A percentile compares a stretch with the other conserved stretches of the same genome.
phyloP scores from a whole-genome alignment of 164 flowering plant genomes.

The Liquidambar formosana region DNA sequence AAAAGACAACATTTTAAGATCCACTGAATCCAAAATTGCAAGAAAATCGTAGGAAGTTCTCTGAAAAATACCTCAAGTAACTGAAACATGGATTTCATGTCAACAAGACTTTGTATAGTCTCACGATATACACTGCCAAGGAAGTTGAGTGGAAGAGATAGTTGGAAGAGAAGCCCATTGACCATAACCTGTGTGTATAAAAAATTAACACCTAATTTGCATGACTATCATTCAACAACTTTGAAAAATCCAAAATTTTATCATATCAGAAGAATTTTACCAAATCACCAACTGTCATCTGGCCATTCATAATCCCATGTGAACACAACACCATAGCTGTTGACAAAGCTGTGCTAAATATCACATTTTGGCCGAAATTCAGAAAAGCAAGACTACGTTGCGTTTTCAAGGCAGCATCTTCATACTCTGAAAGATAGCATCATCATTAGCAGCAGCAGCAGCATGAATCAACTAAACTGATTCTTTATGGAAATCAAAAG shows the following conservation, averaged over 20 bases:
- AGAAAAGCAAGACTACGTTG: conserved; percentile 88
- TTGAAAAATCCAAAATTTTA: neutral
- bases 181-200: conserved; percentile 76
- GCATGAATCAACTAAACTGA: conserved; percentile 8
- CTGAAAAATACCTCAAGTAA: conserved; percentile 77
- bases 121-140: conserved; percentile 99
- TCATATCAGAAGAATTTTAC: conserved; percentile 34
- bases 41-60: neutral
- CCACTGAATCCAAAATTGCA: conserved; percentile 2
- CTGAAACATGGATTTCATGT: conserved; percentile 96
- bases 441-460: neutral
- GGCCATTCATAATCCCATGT: conserved; percentile 69
- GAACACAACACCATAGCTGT: conserved; percentile 93
- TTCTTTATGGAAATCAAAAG: too few species aligned
- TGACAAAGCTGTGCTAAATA: conserved; percentile 91
- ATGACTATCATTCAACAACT: conserved; percentile 1
- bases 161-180: conserved; percentile 93
- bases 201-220: neutral
- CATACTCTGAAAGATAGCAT: conserved; percentile 61
- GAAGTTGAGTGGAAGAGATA: conserved; percentile 95
- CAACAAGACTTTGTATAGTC: conserved; percentile 93
- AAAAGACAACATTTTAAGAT: neutral
- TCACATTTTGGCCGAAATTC: conserved; percentile 90
- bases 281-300: conserved; percentile 98
- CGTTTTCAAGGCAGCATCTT: conserved; percentile 91